Percentiles rank a stretch among this genome's conserved stretches.
These are phyloP conservation scores for Pilaira anomala DNA, from an alignment of 192 early-diverging fungal species.

Conservation along the genomic window DNA sequence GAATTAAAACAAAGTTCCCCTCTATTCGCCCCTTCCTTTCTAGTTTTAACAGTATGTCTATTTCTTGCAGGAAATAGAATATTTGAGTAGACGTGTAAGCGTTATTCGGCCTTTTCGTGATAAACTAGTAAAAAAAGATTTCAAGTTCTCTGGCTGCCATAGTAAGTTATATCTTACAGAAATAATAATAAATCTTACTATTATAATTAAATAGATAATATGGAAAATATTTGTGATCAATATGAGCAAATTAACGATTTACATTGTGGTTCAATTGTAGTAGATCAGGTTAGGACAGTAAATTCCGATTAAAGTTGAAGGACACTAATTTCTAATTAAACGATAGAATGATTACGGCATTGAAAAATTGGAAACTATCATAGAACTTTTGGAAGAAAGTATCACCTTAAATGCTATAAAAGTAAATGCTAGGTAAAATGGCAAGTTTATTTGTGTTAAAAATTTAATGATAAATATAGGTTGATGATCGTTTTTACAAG, in stretches of 20 bases:
- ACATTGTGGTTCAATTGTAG: background rate
- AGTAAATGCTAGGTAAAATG: too few relatives aligned
- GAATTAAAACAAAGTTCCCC: too few relatives aligned
- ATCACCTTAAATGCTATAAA: background rate
- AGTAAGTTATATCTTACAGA: too few relatives aligned
- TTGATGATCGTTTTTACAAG: background rate
- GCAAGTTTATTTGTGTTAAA: background rate
- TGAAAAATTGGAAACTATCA: background rate
- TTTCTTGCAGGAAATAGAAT: background rate
- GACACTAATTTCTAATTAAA: background rate
- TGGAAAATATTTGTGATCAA: too few relatives aligned
- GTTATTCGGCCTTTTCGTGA: background rate
- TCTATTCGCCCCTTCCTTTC: too few relatives aligned
- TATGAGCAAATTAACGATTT: too few relatives aligned
- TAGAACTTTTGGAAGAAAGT: background rate
- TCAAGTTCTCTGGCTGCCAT: too few relatives aligned
- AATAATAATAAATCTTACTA: too few relatives aligned
- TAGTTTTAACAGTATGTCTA: too few relatives aligned
- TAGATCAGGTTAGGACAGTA: background rate
- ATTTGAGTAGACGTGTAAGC: background rate
- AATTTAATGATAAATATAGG: background rate
- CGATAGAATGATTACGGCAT: too few relatives aligned
- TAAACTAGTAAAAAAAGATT: background rate
- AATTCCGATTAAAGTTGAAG: background rate
- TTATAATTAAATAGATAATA: too few relatives aligned